Evolutionary conservation across 495 filamentous ascomycete genomes (phyloP).

Genomic region (Penicillium salamii): DNA sequence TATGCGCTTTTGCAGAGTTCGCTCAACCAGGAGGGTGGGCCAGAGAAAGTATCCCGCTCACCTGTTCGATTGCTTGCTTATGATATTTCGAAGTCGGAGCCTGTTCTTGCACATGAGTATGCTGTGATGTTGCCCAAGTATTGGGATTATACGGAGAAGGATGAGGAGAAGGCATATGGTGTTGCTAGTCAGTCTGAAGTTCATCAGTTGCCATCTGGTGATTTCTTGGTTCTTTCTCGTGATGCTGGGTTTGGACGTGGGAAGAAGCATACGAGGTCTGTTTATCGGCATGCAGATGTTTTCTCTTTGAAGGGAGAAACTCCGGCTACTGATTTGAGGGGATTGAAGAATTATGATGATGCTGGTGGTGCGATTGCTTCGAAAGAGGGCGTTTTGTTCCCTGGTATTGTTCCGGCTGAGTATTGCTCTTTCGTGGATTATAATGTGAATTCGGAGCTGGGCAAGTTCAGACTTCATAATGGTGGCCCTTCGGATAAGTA

Average conservation of each 20-base stretch:
- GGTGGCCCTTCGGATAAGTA: conserved; percentile 53
- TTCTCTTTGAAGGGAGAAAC: conserved; percentile 58
- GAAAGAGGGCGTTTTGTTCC: conserved; percentile 52
- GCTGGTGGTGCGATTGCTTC: conserved; percentile 49
- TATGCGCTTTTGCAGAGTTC: conserved; percentile 70
- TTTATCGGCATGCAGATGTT: conserved; percentile 73
- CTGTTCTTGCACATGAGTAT: conserved; percentile 58
- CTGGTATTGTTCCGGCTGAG: conserved; percentile 56
- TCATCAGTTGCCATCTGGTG: conserved; percentile 55
- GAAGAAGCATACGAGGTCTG: conserved; percentile 44
- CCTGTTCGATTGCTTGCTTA: conserved; percentile 65
- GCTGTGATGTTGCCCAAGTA: conserved; percentile 65
- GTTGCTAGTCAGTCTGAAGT: conserved; percentile 74
- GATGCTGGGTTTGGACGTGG: conserved; percentile 64
- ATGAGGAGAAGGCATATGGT: conserved; percentile 26
- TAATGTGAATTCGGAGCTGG: conserved; percentile 67
- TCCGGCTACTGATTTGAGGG: conserved; percentile 59
- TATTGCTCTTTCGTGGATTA: conserved; percentile 73
- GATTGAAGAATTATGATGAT: conserved; percentile 48
- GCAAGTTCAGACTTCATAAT: conserved; percentile 67
- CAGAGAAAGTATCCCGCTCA: conserved; percentile 48
- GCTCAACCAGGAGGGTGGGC: conserved; percentile 63
- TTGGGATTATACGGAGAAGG: conserved; percentile 38
- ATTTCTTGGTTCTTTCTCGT: conserved; percentile 70
- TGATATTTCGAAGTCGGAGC: conserved; percentile 41